Base-by-base conservation (phyloP, 352 stramenopile species). In the Phytopythium vexans region DNA sequence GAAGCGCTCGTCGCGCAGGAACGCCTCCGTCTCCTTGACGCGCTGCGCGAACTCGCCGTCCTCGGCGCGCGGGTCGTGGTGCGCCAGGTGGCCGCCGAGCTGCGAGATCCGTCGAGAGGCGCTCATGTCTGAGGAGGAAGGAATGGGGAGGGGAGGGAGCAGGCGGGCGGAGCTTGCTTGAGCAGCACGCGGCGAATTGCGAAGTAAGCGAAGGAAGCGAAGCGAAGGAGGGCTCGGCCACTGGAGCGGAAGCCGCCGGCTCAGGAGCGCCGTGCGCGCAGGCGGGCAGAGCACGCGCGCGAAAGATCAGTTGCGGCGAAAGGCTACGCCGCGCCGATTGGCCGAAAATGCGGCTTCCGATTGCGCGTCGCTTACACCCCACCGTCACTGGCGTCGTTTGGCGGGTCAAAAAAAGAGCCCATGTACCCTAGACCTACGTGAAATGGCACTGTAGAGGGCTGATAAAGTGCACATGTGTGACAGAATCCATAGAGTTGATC, bases 1-100 rank as follows among this genome's bases (percentile, higher is more conserved):
- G 68, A 94, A 95, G 58, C 86, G 83, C 35, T 85, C 70, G 61
- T 76, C 67, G 52, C 69, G 70, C 39, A 93, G 59, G 64, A 93
- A 94, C 52, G 77, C 78, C 48, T 75, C 60, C 51, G 79, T 78
- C 53, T 88, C 79, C 68, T 92, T 76, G 14, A 94, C 64, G 54
- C 86, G 86, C 56, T 87, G 74, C 44, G 64, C 60, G 50, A 73
- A 86, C 40, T 62, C 59, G 38, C 53, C 76, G 48, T 95, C 86
- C 68, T 95, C 86, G 33, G 70, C 61, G 47, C 58, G 64, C 48
- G 63, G 59, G 49, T 77, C 71, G 61, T 82, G 67, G 46, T 78
- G 72, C 60, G 73, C 82, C 50, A 92, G 48, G 55, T 92, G 79
- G 60, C 66, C 72, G 58, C 75, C 70, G 59, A 94, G 77, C 49